Evolutionary conservation across 192 early-diverging fungal genomes (phyloP).

Genomic region (Backusella liffmaniae): DNA sequence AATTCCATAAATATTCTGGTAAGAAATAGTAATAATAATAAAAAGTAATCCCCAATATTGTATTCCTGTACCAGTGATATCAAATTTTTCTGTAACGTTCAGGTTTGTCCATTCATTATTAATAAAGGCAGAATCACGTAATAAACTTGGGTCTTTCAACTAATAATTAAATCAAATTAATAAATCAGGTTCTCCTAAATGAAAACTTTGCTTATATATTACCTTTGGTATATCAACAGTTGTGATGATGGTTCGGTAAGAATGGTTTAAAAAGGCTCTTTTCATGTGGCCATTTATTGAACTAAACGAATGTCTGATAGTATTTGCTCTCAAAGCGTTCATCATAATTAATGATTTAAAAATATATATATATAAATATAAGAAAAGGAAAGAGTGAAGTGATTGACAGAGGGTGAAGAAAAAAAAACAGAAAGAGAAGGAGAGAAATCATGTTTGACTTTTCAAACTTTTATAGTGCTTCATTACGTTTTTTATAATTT

Average conservation of each 20-base stretch:
- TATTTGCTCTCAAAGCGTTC: background rate
- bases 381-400: background rate
- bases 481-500: background rate
- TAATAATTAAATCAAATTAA: conserved; percentile 23
- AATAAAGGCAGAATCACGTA: conserved; percentile 54
- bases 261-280: background rate
- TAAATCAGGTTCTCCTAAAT: background rate
- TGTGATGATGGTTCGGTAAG: background rate
- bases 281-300: background rate
- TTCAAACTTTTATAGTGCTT: background rate
- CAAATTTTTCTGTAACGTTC: conserved; percentile 41
- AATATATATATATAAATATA: background rate
- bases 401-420: background rate
- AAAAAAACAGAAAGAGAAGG: background rate
- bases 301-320: background rate
- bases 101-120: conserved; percentile 56
- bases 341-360: background rate
- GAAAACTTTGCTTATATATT: background rate
- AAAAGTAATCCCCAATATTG: background rate
- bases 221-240: background rate
- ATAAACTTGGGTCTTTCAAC: conserved; percentile 57
- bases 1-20: background rate
- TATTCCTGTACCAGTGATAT: conserved; percentile 47
- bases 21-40: conserved; percentile 4
- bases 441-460: background rate